Evolutionary conservation across 208 protist species (phyloP).

Genomic region (Acanthamoeba lenticulata): DNA sequence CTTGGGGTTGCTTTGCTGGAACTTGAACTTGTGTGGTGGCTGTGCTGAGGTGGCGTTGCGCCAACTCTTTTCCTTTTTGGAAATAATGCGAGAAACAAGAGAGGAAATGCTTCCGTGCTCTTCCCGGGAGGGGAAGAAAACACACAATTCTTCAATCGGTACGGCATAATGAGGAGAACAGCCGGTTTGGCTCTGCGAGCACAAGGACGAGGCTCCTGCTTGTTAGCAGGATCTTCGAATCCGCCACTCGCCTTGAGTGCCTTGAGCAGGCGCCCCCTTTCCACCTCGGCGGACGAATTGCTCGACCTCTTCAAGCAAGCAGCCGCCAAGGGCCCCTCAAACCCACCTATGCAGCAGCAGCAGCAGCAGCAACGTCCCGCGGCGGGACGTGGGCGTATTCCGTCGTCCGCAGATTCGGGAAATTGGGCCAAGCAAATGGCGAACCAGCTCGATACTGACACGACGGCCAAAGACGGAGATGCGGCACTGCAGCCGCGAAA

Average conservation of each 20-base stretch:
- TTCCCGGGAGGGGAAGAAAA: neutral
- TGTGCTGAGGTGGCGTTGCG: neutral
- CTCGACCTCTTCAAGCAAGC: conserved; percentile 12
- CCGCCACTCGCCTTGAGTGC: neutral
- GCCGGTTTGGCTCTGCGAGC: neutral
- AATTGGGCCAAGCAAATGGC: conserved; percentile 29
- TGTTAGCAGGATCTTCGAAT: neutral
- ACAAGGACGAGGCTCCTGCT: neutral
- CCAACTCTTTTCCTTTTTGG: no score
- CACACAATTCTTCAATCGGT: neutral
- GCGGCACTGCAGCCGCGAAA: no score
- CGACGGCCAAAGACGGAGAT: no score
- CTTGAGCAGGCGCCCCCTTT: neutral
- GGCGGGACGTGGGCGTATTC: neutral
- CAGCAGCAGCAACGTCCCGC: neutral
- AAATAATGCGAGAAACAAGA: neutral
- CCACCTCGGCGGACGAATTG: neutral
- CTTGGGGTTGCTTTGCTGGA: neutral
- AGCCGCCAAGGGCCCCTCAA: neutral
- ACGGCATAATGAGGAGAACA: neutral
- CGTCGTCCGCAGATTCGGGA: neutral
- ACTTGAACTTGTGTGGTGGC: neutral
- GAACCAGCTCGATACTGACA: neutral
- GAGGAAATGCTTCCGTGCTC: neutral
- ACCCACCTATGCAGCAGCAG: neutral